Evolutionary conservation across 2,329 filamentous ascomycete species (phyloP).

Genomic region (Stemphylium lycopersici): DNA sequence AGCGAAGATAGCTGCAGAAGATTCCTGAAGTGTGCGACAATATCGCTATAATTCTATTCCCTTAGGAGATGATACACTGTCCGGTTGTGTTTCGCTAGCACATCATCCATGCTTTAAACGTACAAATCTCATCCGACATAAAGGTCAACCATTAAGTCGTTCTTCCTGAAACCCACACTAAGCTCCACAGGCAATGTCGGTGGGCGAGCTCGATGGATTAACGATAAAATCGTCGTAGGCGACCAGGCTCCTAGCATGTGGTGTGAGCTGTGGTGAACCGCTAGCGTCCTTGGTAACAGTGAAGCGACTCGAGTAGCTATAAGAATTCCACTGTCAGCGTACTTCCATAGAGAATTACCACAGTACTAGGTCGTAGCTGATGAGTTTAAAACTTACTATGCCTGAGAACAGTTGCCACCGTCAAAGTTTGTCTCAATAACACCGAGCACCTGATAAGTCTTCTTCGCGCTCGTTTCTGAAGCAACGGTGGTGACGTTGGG

Average conservation of each 20-base stretch:
- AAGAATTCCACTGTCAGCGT: neutral
- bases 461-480: constrained; percentile 1
- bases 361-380: neutral
- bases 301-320: constrained; percentile 7
- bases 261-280: constrained; percentile 2
- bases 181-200: constrained; percentile 1
- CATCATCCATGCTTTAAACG: neutral
- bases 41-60: no score
- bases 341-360: neutral
- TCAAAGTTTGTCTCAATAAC: constrained; percentile 4
- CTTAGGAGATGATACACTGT: no score
- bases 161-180: neutral
- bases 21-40: no score
- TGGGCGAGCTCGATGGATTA: neutral
- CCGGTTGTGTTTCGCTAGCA: neutral
- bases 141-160: neutral
- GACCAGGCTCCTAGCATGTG: constrained; percentile 1
- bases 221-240: constrained; percentile 8
- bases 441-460: constrained; percentile 10
- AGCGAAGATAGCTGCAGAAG: no score
- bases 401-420: constrained; percentile 9
- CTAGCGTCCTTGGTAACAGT: constrained; percentile 3
- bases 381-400: constrained; percentile 5
- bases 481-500: constrained; percentile 4
- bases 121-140: neutral